Evolutionary conservation across 352 stramenopile genomes (phyloP).

Genomic region (Phytophthora litchii): DNA sequence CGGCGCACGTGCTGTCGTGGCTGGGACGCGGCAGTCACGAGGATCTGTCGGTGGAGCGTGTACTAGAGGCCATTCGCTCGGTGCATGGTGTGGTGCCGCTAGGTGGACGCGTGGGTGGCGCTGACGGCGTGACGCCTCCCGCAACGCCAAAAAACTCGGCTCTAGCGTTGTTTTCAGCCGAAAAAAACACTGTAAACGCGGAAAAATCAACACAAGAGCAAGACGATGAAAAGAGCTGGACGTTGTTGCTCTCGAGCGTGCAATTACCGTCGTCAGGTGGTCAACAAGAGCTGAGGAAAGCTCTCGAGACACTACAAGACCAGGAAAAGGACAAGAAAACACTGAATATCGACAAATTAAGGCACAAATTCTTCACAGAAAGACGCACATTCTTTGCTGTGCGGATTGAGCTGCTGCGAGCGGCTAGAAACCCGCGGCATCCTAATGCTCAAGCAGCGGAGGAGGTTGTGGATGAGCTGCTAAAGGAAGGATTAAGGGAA

Average conservation of each 20-base stretch:
- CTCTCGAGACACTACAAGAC: constrained; percentile 28
- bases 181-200: not conserved
- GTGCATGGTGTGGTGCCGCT: constrained; percentile 59
- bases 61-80: constrained; percentile 51
- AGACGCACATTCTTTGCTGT: constrained; percentile 58
- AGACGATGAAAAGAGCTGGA: constrained; percentile 32
- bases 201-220: not conserved
- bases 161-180: constrained; percentile 11
- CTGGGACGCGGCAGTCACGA: constrained; percentile 43
- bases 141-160: constrained; percentile 20
- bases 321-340: constrained; percentile 22
- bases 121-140: constrained; percentile 25
- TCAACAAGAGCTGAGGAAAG: constrained; percentile 29
- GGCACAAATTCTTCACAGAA: constrained; percentile 42
- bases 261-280: constrained; percentile 38
- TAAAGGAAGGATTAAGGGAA: constrained; percentile 62
- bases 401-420: constrained; percentile 60
- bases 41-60: constrained; percentile 35
- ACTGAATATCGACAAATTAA: constrained; percentile 32
- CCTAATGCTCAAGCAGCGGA: constrained; percentile 37
- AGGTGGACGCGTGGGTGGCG: constrained; percentile 34
- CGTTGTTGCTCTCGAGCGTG: constrained; percentile 33
- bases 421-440: constrained; percentile 42
- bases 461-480: constrained; percentile 51
- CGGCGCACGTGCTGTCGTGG: constrained; percentile 34